These are phyloP conservation scores for Aspergillus sp. DNA, from an alignment of 2,329 filamentous ascomycete genomes.

Conservation along the genomic window DNA sequence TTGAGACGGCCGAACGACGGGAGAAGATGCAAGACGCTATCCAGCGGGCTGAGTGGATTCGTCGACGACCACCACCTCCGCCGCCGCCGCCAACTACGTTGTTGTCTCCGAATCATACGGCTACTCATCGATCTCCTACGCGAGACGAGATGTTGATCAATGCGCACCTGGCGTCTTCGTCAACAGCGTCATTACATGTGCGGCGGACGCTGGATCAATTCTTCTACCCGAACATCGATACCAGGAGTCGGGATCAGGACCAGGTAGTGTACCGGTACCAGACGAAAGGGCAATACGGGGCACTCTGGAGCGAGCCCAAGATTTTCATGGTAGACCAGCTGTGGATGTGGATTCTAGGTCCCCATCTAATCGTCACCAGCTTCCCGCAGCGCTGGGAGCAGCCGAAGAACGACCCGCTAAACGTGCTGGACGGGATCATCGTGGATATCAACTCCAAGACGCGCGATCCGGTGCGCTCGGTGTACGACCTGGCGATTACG, in stretches of 20 bases:
- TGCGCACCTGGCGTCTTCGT: slow-evolving; percentile 28
- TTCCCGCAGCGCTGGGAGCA: slow-evolving; percentile 40
- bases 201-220: slow-evolving; percentile 58
- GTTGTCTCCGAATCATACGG: slow-evolving; percentile 12
- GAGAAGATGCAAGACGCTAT: slow-evolving; percentile 52
- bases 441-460: slow-evolving; percentile 60
- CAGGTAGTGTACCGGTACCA: slow-evolving; percentile 59
- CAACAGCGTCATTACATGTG: slow-evolving; percentile 41
- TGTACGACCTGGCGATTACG: slow-evolving; percentile 55
- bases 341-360: slow-evolving; percentile 56
- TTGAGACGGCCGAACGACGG: slow-evolving; percentile 50
- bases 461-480: slow-evolving; percentile 49
- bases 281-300: slow-evolving; percentile 25
- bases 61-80: slow-evolving; percentile 1
- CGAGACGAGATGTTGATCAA: slow-evolving; percentile 30
- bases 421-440: slow-evolving; percentile 53
- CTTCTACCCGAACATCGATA: slow-evolving; percentile 55
- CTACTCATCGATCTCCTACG: slow-evolving; percentile 23
- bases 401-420: slow-evolving; percentile 54
- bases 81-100: not conserved
- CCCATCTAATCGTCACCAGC: slow-evolving; percentile 48
- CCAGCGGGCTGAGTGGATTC: slow-evolving; percentile 21
- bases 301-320: slow-evolving; percentile 40
- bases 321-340: slow-evolving; percentile 63
- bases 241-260: slow-evolving; percentile 50